A percentile compares a stretch with the other conserved stretches of the same genome.
These are phyloP conservation scores for Talaromyces sp. DNA, from an alignment of 2,329 filamentous ascomycete species.

Conservation along the genomic window DNA sequence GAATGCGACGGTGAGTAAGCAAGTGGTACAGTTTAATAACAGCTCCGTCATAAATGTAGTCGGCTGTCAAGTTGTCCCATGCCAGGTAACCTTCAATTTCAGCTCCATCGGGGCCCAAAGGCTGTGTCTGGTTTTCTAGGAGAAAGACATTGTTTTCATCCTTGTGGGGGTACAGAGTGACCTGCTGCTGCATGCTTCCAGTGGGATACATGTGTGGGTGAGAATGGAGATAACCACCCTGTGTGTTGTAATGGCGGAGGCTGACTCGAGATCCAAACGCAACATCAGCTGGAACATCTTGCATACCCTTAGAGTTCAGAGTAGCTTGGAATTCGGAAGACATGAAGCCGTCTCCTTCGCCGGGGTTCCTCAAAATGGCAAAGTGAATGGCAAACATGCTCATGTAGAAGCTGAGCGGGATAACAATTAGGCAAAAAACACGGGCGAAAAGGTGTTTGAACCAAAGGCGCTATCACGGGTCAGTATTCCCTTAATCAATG, in stretches of 20 bases:
- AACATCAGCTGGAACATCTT: slow-evolving; percentile 88
- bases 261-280: slow-evolving; percentile 80
- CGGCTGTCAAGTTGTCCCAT: slow-evolving; percentile 71
- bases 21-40: slow-evolving; percentile 79
- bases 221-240: slow-evolving; percentile 95
- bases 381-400: slow-evolving; percentile 98
- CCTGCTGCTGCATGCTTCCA: slow-evolving; percentile 97
- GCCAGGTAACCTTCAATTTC: slow-evolving; percentile 75
- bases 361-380: slow-evolving; percentile 84
- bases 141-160: slow-evolving; percentile 97
- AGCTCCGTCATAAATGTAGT: slow-evolving; percentile 72
- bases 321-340: slow-evolving; percentile 98
- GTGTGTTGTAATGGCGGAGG: slow-evolving; percentile 92
- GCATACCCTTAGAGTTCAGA: slow-evolving; percentile 93
- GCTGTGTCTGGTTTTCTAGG: slow-evolving; percentile 93
- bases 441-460: slow-evolving; percentile 93
- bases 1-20: slow-evolving; percentile 79
- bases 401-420: slow-evolving; percentile 88
- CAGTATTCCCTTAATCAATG: slow-evolving; percentile 14
- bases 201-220: slow-evolving; percentile 96
- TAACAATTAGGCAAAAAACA: slow-evolving; percentile 83
- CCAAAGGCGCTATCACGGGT: slow-evolving; percentile 61
- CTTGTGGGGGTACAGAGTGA: slow-evolving; percentile 97
- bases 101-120: slow-evolving; percentile 65
- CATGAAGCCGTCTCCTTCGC: slow-evolving; percentile 98